Base-by-base conservation (phyloP, 441 rosid species). In the Arabidopsis hybrid region DNA sequence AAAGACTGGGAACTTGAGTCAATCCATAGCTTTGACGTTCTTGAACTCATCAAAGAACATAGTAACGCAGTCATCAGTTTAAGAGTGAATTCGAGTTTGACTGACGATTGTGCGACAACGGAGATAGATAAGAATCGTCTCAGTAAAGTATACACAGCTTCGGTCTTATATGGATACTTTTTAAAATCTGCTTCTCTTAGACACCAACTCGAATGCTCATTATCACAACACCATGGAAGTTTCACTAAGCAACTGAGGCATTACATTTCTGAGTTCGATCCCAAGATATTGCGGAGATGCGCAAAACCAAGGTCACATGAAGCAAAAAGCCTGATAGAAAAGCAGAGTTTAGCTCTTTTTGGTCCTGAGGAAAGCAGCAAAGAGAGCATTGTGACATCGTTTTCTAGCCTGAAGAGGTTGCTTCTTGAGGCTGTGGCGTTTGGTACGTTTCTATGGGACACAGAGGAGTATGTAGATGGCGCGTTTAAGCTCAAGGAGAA, bases 1-100 rank as follows among this genome's bases (percentile, higher is more conserved):
- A 93, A 87, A 84, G 89, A 88, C 81, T 93, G 97, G 96, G 93
- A 89, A 38, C 84, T 93, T 0, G 95, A 91, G 31, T 94, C 97
- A 1, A 85, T 94, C 31, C 85, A 94, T 46, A 74, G 79, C 78
- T 59, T 66, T 6, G 93, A 93, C 75, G 84, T 82, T 21, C 77
- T 93, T 65, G 84, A 89, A 63, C 87, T 93, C 91, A 82, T 93
- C 70, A 85, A 77, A 61, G 93, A 89, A 75, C 97, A 93, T 38
- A 87, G 88, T 2, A 74, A 79, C 50, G 80, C 90, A n/a, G 91
- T 91, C 59, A 88, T 88, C 65, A 95, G 95, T 68, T 81, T 91
- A 80, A 82, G 89, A 79, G 78, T 78, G 17, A 76, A 91, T 79
- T 87, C 91, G 10, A 84, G 86, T 74, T 89, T 89, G 59, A 82